Evolutionary conservation across 1,284 basidiomycete species (phyloP), one percentile per base, ranked within the genome.

Genomic region (Paramarasmius palmivorus): DNA sequence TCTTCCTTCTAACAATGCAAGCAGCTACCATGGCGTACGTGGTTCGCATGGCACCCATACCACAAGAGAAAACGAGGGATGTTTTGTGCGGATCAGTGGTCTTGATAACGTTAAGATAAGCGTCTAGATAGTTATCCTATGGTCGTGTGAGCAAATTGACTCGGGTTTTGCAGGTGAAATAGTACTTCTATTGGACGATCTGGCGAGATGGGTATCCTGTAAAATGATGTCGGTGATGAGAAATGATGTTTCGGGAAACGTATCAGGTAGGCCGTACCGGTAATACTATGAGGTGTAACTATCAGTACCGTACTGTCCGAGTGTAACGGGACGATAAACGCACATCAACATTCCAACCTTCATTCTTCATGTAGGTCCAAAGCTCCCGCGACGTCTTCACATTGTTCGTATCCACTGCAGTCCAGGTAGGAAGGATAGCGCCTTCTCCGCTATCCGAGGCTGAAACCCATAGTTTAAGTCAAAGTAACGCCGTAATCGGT

Each of bases 11-110:
- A 1, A 99, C 80, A 22, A 99, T 79, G 57, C 92, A 86, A 1
- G 96, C 95, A 2, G 95, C 93, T 14, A 91, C 86, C 97, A 99
- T 99, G 4, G 93, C 96, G 68, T 98, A 98, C 0, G 96, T 98
- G 2, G 96, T 97, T 38, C 97, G 84, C 0, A 97, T 95, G 2
- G 94, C 93, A 40, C 97, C 97, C 83, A 97, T 95, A 38, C 97
- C 96, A 68, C 97, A 98, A 54, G 93, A 96, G 70, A 99, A 98
- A 2, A 99, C 92, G 15, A 99, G 77, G 0, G 90, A 88, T 0
- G 93, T 94, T 19, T 77, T 79, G 7, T 86, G 73, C 0, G 96
- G 95, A 61, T 97, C 92, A 0, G 90, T 85, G 37, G 83, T 74
- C 62, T 87, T 85, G 63, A 99, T 88, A 45, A 95, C 86, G 12